Evolutionary conservation across 2,329 filamentous ascomycete genomes (phyloP).

Genomic region (Botrytis paeoniae): DNA sequence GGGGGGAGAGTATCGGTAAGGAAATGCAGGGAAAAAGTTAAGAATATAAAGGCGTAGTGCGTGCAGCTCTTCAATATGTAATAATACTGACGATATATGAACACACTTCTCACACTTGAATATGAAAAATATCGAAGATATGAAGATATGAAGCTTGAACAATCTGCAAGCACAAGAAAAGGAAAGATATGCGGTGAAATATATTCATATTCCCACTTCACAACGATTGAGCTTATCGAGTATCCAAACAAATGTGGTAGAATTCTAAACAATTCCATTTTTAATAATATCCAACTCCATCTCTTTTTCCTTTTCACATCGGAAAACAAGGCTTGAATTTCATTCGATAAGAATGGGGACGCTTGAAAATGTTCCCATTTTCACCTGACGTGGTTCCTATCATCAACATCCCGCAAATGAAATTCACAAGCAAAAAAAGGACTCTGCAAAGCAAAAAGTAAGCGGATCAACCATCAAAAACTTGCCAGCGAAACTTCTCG

Average conservation of each 20-base stretch:
- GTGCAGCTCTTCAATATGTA: background rate
- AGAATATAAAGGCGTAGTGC: slow-evolving; percentile 13
- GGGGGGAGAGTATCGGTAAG: slow-evolving; percentile 10
- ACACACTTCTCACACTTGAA: background rate
- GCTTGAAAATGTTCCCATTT: background rate
- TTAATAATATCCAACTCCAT: background rate
- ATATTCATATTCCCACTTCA: slow-evolving; percentile 10
- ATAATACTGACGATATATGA: background rate
- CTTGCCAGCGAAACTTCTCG: slow-evolving; percentile 16
- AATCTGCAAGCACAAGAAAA: slow-evolving; percentile 14
- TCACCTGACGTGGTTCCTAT: slow-evolving; percentile 22
- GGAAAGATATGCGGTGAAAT: slow-evolving; percentile 8
- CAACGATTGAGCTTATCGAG: background rate
- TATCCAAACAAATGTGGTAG: background rate
- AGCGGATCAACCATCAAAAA: background rate
- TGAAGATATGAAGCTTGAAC: slow-evolving; percentile 11
- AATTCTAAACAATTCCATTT: background rate
- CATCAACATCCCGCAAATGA: background rate
- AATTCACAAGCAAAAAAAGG: background rate
- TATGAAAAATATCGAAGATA: background rate
- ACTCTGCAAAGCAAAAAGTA: slow-evolving; percentile 1
- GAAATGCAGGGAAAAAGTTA: background rate
- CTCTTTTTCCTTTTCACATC: background rate
- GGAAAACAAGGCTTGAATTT: background rate
- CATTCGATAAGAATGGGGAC: slow-evolving; percentile 11